Base-by-base conservation (phyloP, 1,284 basidiomycete genomes). In the Fistulina hepatica region DNA sequence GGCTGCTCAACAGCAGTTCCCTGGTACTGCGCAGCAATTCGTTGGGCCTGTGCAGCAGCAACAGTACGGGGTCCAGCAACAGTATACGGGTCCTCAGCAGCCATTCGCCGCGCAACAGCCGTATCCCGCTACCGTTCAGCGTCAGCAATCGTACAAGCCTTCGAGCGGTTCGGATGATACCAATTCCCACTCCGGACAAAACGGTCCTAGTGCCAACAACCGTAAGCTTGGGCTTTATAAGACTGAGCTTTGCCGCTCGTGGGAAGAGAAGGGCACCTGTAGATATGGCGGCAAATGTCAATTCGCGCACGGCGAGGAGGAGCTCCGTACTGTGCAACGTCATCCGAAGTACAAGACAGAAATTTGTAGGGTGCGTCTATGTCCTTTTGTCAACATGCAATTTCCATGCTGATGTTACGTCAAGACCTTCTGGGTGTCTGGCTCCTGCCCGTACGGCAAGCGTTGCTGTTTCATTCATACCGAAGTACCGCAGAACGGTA, bases 341-440 rank as follows among this genome's bases (percentile, higher is more conserved):
- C 89, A 93, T 56, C 88, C 88, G 33, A 91, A 91, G 80, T 92
- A 90, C 62, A 92, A 92, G 62, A 91, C 89, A 8, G 86, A 91
- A 60, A 86, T 90, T 43, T 92, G 89, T 57, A 76, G 85, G 59
- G 82, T 85, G 51, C 48, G 77, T 64, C 16, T 28, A 34, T 28
- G 10, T 37, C 28, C 40, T 35, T n/a, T n/a, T n/a, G n/a, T n/a
- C n/a, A n/a, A n/a, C n/a, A n/a, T n/a, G n/a, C 36, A 48, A 17
- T 36, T 37, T 34, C 40, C 43, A 24, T 39, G 48, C 40, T 53
- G 23, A 49, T 37, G 2, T 39, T 40, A 39, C 45, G 43, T 19
- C 49, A n/a, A 85, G 79, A 86, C 88, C 3, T 92, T 91, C 65
- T 88, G 85, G 83, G 81, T 89, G 15, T 86, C 85, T 36, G 88